Evolutionary conservation across 805 yeast species (phyloP).

Genomic region (Babjeviella inositovora): DNA sequence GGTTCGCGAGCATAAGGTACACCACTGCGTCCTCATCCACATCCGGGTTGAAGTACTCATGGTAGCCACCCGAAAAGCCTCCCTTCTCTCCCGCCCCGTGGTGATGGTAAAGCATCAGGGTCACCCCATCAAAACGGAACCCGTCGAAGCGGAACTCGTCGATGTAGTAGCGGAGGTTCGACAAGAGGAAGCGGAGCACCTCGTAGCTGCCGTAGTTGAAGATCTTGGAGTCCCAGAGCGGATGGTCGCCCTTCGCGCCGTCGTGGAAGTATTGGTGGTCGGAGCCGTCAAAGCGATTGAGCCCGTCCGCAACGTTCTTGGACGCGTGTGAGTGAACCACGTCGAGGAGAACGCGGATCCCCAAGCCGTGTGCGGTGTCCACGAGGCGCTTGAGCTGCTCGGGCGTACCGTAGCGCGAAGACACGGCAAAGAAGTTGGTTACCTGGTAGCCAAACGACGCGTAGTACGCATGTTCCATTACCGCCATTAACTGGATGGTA

Average conservation of each 20-base stretch:
- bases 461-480: slow-evolving; percentile 97
- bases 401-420: slow-evolving; percentile 89
- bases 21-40: slow-evolving; percentile 82
- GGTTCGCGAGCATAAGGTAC: slow-evolving; percentile 85
- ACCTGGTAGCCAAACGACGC: slow-evolving; percentile 98
- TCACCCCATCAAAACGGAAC: slow-evolving; percentile 92
- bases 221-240: slow-evolving; percentile 90
- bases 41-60: slow-evolving; percentile 66
- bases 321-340: slow-evolving; percentile 95
- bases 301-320: slow-evolving; percentile 85
- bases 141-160: slow-evolving; percentile 87
- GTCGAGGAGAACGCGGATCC: slow-evolving; percentile 75
- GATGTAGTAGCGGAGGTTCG: slow-evolving; percentile 71
- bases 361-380: slow-evolving; percentile 83
- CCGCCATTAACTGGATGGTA: slow-evolving; percentile 90
- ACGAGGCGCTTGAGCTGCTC: slow-evolving; percentile 84
- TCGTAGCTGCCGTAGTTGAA: slow-evolving; percentile 89
- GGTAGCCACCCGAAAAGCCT: slow-evolving; percentile 83
- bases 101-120: slow-evolving; percentile 80
- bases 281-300: slow-evolving; percentile 87
- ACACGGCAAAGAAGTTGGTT: slow-evolving; percentile 78
- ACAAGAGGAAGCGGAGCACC: slow-evolving; percentile 70
- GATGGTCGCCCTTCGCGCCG: slow-evolving; percentile 81
- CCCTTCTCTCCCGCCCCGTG: slow-evolving; percentile 80
- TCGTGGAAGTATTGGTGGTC: slow-evolving; percentile 91